Evolutionary conservation across 2,329 filamentous ascomycete genomes (phyloP), one percentile per base, ranked within the genome.

Genomic region (Emmonsiellopsis sp.): DNA sequence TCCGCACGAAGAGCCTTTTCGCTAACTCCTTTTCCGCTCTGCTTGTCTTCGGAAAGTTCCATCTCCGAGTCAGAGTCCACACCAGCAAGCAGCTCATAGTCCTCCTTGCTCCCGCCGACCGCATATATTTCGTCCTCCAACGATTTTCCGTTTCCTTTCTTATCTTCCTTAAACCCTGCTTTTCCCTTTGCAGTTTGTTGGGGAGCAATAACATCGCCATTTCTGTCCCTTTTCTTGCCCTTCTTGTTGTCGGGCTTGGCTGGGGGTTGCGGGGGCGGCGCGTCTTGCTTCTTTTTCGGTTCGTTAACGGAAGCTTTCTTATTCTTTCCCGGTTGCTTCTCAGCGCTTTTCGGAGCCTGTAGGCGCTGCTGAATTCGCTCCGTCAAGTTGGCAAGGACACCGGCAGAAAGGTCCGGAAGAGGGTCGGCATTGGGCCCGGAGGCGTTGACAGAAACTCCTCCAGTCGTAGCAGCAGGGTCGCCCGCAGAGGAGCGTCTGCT

Each of bases 61-160:
- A 74, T 62, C 58, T 77, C 74, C 11, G 72, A 74, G 44, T 73
- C 74, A 0, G 74, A 77, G 44, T 70, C 66, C 17, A 71, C 63
- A 51, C 64, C 71, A 21, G 68, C 72, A 54, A 77, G 60, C 27
- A 77, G 61, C 46, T 75, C 69, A 53, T 75, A 63, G 57, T 77
- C 74, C 50, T 77, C 75, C 58, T 75, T 67, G n/a, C 70, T 75
- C 47, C 75, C 75, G 34, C 75, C 75, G 51, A 77, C 67, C 5
- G 69, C 69, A 55, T 73, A 55, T 56, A 77, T 72, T 56, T 76
- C 74, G 55, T 70, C 65, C 48, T 69, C 64, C 40, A 76, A 62
- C 37, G 62, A 60, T 57, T 70, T 64, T 36, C 66, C 61, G 3
- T 59, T 56, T 7, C 59, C 57, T 13, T 58, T 46, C 27, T 51